Percentiles rank a stretch among this genome's conserved stretches.
Conservation (phyloP, 305 asterid genomes). For the Fraxinus angustifolia region DNA sequence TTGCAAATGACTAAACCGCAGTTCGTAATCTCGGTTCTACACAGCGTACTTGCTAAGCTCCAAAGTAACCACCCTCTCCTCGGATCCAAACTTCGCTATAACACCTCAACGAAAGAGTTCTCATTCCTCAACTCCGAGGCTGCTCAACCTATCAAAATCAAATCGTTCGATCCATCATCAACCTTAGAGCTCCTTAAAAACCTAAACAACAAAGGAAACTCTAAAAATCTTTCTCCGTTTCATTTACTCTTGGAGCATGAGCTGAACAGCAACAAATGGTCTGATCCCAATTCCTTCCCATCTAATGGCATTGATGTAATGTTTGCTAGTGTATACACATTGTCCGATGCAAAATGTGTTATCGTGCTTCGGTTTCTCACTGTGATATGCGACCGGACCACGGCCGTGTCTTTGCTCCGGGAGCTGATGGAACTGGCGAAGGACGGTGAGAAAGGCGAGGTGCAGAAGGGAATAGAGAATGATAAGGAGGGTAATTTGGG, state of each 20-base stretch:
- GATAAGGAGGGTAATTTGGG: constrained; percentile 42
- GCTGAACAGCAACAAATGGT: constrained; percentile 44
- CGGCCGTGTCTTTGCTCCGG: constrained; percentile 53
- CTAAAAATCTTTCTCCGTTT: constrained; percentile 28
- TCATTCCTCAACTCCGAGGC: constrained; percentile 31
- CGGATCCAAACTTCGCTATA: constrained; percentile 45
- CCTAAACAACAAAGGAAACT: neutral
- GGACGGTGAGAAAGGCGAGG: constrained; percentile 19
- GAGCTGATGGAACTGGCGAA: constrained; percentile 51
- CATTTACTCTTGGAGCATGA: constrained; percentile 49
- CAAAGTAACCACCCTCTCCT: constrained; percentile 48
- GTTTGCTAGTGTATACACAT: constrained; percentile 30
- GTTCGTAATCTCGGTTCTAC: constrained; percentile 23
- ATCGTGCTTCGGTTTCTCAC: constrained; percentile 50
- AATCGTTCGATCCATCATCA: constrained; percentile 22
- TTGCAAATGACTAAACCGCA: constrained; percentile 39
- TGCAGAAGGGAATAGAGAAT: constrained; percentile 2
- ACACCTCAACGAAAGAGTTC: constrained; percentile 38
- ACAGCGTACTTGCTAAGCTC: constrained; percentile 33
- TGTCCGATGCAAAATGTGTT: constrained; percentile 28
- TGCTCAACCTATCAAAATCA: constrained; percentile 25
- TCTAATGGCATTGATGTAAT: constrained; percentile 38
- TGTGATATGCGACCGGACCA: constrained; percentile 61
- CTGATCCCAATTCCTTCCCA: constrained; percentile 40
- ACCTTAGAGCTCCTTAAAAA: constrained; percentile 31